Conservation (phyloP, 805 yeast species). For the Candida caryicola region DNA sequence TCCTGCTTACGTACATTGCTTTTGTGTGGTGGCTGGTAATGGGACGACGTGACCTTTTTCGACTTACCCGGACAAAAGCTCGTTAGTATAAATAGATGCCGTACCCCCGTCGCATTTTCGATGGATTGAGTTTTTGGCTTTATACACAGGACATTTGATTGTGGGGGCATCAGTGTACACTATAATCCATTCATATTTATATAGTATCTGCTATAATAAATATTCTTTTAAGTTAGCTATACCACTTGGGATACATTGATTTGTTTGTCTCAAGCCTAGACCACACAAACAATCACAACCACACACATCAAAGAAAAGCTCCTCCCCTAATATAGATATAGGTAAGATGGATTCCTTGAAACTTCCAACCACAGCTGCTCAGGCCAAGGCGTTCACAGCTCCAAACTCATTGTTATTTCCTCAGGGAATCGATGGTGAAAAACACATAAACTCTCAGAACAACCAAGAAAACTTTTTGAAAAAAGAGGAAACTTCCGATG, state of each 20-base stretch:
- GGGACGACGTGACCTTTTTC: not conserved
- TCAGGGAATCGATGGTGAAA: conserved; percentile 41
- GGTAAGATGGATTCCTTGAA: conserved; percentile 70
- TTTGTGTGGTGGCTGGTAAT: not conserved
- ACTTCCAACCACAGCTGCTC: conserved; percentile 74
- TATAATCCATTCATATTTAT: not conserved
- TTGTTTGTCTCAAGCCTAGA: conserved; percentile 34
- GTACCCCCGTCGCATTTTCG: conserved; percentile 10
- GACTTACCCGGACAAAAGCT: conserved; percentile 21
- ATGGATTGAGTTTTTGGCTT: not conserved
- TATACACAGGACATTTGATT: conserved; percentile 2
- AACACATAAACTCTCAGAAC: conserved; percentile 12
- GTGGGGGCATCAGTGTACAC: conserved; percentile 3
- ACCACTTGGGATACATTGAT: conserved; percentile 38
- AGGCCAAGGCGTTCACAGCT: conserved; percentile 70
- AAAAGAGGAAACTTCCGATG: conserved; percentile 15
- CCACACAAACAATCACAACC: not conserved
- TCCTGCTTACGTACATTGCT: too few species aligned
- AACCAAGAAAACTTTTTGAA: conserved; percentile 6
- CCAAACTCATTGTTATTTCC: conserved; percentile 64
- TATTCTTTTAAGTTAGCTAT: conserved; percentile 1
- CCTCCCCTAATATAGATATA: too few species aligned
- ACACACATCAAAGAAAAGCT: conserved; percentile 2
- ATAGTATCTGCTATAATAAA: conserved; percentile 4
- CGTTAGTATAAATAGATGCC: conserved; percentile 24